Evolutionary conservation across 306 rosid genomes (phyloP), one percentile per base, ranked within the genome.

Genomic region (Delonix regia): DNA sequence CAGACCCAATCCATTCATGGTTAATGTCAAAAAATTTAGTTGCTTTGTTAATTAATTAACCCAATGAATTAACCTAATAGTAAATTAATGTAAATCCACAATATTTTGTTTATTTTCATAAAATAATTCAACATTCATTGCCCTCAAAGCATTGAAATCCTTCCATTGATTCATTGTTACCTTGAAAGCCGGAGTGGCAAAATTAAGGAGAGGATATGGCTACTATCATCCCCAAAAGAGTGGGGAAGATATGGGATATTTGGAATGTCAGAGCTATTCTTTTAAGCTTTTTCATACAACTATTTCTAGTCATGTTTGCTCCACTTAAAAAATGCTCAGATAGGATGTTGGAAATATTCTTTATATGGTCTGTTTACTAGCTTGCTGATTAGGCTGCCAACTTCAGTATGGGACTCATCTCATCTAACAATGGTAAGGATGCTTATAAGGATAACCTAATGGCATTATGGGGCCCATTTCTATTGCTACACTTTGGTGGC

Each of bases 391-490:
- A 52, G 73, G 73, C 64, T 49, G 64, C 80, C 6, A 48, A 16
- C 73, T 76, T 48, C 45, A 16, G 53, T 5, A 38, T 49, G 4
- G 80, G 73, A 48, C 80, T 48, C 25, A 24, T 76, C 27, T 15
- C 65, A 1, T 34, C 1, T 19, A 6, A n/a, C 2, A 0, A n/a
- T 0, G 1, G 9, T 8, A 0, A 6, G 0, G 27, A 9, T 19
- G 57, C 27, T 36, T 11, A 9, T 22, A 55, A 5, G n/a, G 0
- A 1, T 49, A 28, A 39, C 49, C 38, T 48, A 11, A 19, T 15
- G 4, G 81, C 77, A 1, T 57, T 74, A 14, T 81, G 80, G 84
- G 66, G 72, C 47, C 80, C 84, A 10, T 81, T 81, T 42, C 47
- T 81, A 16, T 16, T 81, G 13, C 13, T 74, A 33, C 84, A 81